Evolutionary conservation across 176 grass and related monocot genomes (phyloP), one percentile per base, ranked within the genome.

Genomic region (Pontederia crassipes): DNA sequence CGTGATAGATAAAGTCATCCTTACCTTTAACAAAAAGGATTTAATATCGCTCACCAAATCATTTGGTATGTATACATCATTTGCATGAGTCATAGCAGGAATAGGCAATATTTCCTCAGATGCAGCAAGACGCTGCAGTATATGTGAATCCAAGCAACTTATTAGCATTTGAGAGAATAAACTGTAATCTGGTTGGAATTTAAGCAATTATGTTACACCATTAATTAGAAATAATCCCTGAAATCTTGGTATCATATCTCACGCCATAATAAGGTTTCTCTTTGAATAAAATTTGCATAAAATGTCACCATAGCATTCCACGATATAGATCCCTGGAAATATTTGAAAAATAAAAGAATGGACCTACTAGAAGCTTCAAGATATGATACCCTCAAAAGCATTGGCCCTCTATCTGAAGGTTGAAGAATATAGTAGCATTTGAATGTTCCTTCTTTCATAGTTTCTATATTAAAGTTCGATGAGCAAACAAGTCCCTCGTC

Each of bases 401-500:
- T 97, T 12, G 62, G 55, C 26, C 92, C 92, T 17, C 69, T 85
- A 10, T 83, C 80, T 49, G 92, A 91, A 71, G 92, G 87, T 76
- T 88, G 75, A 49, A 97, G 87, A 73, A 97, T 60, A 78, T 91
- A 97, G 50, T 85, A 97, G 35, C 87, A 85, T 5, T 59, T 46
- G 69, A 97, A 86, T 24, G 66, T 66, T 65, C 83, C 76, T 46
- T 60, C 72, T 78, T 54, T 78, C 87, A 91, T 88, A 1, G 84
- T 97, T 68, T 88, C 93, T 35, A 62, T 83, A 70, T 91, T 92
- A 60, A 78, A 92, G 14, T 59, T 59, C 35, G 93, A 97, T 15
- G 87, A 88, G 73, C 87, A 97, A 56, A 91, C 71, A 27, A 97
- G 81, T 49, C 81, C 93, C 75, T 92, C 78, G 52, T 97, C 93